A percentile compares a stretch with the other conserved stretches of the same genome.
Evolutionary conservation across 352 stramenopile genomes (phyloP).

Genomic region (Globisporangium radiosum): DNA sequence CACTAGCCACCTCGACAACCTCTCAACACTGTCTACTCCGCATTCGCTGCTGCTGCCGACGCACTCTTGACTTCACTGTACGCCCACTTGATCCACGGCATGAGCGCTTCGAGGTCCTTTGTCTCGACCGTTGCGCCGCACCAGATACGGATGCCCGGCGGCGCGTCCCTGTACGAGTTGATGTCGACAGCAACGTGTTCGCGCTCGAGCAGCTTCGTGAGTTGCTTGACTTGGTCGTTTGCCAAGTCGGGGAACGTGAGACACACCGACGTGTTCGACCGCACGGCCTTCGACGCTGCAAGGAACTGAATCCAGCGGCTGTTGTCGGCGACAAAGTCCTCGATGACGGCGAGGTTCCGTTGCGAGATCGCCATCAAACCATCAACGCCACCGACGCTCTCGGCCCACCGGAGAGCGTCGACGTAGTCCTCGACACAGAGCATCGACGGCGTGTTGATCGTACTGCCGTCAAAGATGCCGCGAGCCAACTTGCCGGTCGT

Average conservation of each 20-base stretch:
- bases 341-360: conserved; percentile 93
- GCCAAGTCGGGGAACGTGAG: conserved; percentile 90
- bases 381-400: conserved; percentile 91
- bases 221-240: conserved; percentile 95
- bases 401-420: conserved; percentile 95
- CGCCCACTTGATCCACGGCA: conserved; percentile 98
- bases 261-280: conserved; percentile 97
- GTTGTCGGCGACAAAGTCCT: conserved; percentile 96
- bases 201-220: conserved; percentile 93
- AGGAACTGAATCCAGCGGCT: conserved; percentile 96
- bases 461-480: conserved; percentile 97
- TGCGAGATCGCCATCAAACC: conserved; percentile 93
- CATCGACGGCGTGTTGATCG: conserved; percentile 99
- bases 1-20: no score
- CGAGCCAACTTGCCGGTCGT: conserved; percentile 92
- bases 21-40: conserved; percentile 16
- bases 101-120: conserved; percentile 94
- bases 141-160: conserved; percentile 97
- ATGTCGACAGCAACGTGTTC: conserved; percentile 97
- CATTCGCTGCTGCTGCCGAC: conserved; percentile 10
- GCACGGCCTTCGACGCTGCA: conserved; percentile 88
- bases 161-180: conserved; percentile 97
- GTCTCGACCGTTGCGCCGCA: conserved; percentile 98
- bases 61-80: conserved; percentile 89
- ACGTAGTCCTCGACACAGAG: conserved; percentile 99